Base-by-base conservation (phyloP, 768 basidiomycete genomes). In the Pholiota molesta region DNA sequence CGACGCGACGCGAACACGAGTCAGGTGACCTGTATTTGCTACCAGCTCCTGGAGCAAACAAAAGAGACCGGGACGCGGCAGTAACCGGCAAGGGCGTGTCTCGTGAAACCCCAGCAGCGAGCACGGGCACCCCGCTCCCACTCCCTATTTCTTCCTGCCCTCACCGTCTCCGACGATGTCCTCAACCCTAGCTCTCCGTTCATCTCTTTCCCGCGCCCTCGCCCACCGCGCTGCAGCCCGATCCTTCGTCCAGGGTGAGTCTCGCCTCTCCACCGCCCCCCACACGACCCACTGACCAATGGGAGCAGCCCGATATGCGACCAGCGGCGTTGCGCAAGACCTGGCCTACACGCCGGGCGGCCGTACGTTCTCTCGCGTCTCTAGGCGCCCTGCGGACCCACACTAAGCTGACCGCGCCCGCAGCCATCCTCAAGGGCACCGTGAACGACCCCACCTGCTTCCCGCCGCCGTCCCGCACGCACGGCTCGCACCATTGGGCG, bases 401-500 rank as follows among this genome's bases (percentile, higher is more conserved):
- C 21, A 49, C 14, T 49, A 49, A 31, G 31, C 11, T 23, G 19
- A 45, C 21, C 10, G 0, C 23, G 23, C 8, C 21, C 28, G 42
- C 40, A 94, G 95, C 95, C 62, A 85, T 97, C 71, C 86, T 90
- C 78, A 86, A 86, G 73, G 97, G 97, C 55, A 92, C 94, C 31
- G 95, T 95, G 62, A 99, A 99, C 77, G 97, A 99, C 73, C 92
- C 96, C 1, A 95, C 92, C 2, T 79, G 87, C 9, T 98, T 97
- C 80, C 96, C 97, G 21, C 74, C 88, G 5, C 86, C 95, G 5
- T 90, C 86, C 62, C 89, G 85, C 71, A 75, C 85, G 1, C 92
- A 96, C 69, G 97, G 97, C 54, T 95, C 95, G 2, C 89, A 97
- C 77, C 97, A 88, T 74, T 88, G 87, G 87, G 89, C 95, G 1